Evolutionary conservation across 306 rosid species (phyloP).

Genomic region (Mucuna pruriens): DNA sequence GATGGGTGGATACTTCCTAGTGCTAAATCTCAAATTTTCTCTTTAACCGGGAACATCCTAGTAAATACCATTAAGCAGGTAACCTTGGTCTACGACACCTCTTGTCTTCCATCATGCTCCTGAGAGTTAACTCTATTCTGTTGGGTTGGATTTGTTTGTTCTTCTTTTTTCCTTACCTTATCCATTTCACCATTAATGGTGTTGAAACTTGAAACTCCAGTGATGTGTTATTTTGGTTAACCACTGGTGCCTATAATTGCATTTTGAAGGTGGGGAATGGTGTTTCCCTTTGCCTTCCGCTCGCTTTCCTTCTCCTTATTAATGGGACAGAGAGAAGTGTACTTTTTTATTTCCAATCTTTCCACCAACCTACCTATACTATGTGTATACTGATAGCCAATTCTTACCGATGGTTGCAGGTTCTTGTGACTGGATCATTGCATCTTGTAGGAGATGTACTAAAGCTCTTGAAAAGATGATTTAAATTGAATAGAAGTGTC

Average conservation of each 20-base stretch:
- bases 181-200: not conserved
- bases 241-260: not conserved
- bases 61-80: not conserved
- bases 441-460: conserved; percentile 65
- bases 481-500: conserved; percentile 23
- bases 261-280: not conserved
- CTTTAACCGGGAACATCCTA: not conserved
- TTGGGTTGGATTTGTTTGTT: conserved; percentile 5
- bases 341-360: not conserved
- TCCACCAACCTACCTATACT: not conserved
- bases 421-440: conserved; percentile 81
- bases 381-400: not conserved
- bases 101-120: conserved; percentile 13
- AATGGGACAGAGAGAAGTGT: not conserved
- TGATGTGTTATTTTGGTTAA: conserved; percentile 1
- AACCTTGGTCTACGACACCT: not conserved
- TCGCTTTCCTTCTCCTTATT: conserved; percentile 1
- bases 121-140: not conserved
- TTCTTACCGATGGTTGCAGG: conserved; percentile 50
- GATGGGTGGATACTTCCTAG: not conserved
- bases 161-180: not conserved
- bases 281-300: not conserved
- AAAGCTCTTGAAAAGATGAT: conserved; percentile 49
- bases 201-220: not conserved
- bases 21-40: conserved; percentile 10